Conservation (phyloP, 345 rosid genomes). For the Acer saccharum region DNA sequence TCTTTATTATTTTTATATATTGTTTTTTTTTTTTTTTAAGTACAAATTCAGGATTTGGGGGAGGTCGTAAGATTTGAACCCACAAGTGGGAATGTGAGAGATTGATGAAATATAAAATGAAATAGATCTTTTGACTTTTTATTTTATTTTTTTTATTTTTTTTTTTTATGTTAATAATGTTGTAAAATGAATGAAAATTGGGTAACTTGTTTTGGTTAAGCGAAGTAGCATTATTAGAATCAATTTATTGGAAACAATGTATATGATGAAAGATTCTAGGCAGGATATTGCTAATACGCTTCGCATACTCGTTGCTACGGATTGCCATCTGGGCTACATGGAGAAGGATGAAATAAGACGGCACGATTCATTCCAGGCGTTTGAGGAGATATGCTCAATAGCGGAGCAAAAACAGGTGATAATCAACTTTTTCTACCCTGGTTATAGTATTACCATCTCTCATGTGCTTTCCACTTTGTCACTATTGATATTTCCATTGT, state of each 20-base stretch:
- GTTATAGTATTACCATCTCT: background rate
- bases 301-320: slow-evolving; percentile 87
- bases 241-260: background rate
- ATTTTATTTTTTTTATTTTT: too few species aligned
- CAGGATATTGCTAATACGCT: slow-evolving; percentile 67
- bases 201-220: background rate
- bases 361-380: slow-evolving; percentile 93
- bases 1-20: too few species aligned
- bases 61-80: too few species aligned
- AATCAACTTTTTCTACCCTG: background rate
- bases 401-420: slow-evolving; percentile 83
- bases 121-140: background rate
- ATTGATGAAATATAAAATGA: background rate
- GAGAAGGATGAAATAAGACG: slow-evolving; percentile 97
- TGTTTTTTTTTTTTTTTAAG: too few species aligned
- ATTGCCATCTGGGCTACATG: slow-evolving; percentile 95
- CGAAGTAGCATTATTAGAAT: background rate
- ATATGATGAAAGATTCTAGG: slow-evolving; percentile 33
- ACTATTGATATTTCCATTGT: background rate
- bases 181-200: background rate
- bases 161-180: background rate
- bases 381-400: slow-evolving; percentile 93
- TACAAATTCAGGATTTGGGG: too few species aligned
- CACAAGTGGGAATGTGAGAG: too few species aligned
- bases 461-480: background rate